Percentiles rank a stretch among this genome's conserved stretches.
Evolutionary conservation across 2,329 filamentous ascomycete genomes (phyloP).

Genomic region (Aspergillus hortae): DNA sequence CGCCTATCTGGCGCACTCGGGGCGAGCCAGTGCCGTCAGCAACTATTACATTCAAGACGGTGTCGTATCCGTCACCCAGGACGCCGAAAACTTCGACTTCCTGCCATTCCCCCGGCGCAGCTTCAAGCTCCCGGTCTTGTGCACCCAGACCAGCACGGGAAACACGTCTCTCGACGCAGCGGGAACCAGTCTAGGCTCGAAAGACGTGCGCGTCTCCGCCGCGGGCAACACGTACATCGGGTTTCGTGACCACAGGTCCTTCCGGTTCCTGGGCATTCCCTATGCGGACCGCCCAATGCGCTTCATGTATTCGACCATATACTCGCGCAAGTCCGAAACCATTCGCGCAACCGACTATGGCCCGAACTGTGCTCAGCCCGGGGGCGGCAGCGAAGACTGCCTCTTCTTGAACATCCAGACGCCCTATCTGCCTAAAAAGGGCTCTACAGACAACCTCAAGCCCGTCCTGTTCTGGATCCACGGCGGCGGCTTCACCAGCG

Average conservation of each 20-base stretch:
- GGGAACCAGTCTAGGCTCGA: background rate
- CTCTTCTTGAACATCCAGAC: constrained; percentile 50
- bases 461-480: constrained; percentile 54
- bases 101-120: constrained; percentile 24
- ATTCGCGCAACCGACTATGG: constrained; percentile 50
- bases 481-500: constrained; percentile 56
- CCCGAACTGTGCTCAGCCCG: constrained; percentile 42
- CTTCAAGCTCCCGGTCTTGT: constrained; percentile 45
- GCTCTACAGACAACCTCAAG: constrained; percentile 37
- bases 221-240: constrained; percentile 48
- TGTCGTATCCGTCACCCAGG: constrained; percentile 31
- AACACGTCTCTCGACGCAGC: constrained; percentile 12
- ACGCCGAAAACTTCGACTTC: constrained; percentile 31
- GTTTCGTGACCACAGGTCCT: constrained; percentile 52
- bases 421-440: constrained; percentile 41
- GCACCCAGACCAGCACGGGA: constrained; percentile 45
- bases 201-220: constrained; percentile 34
- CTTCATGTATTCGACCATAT: constrained; percentile 46
- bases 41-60: constrained; percentile 44
- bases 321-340: constrained; percentile 43
- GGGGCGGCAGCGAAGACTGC: constrained; percentile 44
- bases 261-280: constrained; percentile 46
- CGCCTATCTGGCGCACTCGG: constrained; percentile 44
- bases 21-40: constrained; percentile 32
- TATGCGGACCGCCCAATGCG: constrained; percentile 41